A percentile compares a stretch with the other conserved stretches of the same genome.
Conservation (phyloP, 148 eudicot species). For the Nepenthes gracilis region DNA sequence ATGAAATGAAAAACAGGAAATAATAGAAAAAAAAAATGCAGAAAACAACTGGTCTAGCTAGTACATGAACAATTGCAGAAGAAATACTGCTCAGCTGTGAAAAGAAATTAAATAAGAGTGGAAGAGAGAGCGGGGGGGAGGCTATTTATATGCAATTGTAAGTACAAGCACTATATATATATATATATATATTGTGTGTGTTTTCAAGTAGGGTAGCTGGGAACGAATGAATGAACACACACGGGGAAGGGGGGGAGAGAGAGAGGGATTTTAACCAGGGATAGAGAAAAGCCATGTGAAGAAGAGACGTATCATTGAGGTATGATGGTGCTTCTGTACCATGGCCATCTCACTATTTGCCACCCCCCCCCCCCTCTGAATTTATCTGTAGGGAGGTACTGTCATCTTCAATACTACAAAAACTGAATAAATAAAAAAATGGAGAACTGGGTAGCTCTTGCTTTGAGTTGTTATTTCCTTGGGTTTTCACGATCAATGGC, state of each 20-base stretch:
- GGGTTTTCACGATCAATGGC: conserved; percentile 5
- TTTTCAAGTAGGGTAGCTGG: background rate
- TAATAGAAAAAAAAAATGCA: too few species aligned
- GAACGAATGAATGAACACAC: background rate
- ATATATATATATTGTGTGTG: too few species aligned
- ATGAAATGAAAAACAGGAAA: background rate
- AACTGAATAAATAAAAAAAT: too few species aligned
- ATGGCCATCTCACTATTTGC: conserved; percentile 10
- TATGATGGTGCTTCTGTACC: conserved; percentile 85
- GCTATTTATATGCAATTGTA: background rate
- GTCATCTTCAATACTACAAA: background rate
- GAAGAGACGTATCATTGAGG: conserved; percentile 56
- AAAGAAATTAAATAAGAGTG: too few species aligned
- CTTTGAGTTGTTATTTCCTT: too few species aligned
- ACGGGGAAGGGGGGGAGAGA: background rate
- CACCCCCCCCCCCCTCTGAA: background rate
- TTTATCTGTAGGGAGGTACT: background rate
- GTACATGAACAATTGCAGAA: too few species aligned
- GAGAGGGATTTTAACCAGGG: conserved; percentile 22
- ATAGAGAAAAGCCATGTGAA: conserved; percentile 3
- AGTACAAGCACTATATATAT: background rate
- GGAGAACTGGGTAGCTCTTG: too few species aligned
- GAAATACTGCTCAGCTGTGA: too few species aligned
- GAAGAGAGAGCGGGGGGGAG: too few species aligned
- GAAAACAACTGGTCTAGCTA: too few species aligned